A percentile compares a stretch with the other conserved stretches of the same genome.
These are phyloP conservation scores for Calonectria crousiana DNA, from an alignment of 2,329 filamentous ascomycete genomes.

Conservation along the genomic window DNA sequence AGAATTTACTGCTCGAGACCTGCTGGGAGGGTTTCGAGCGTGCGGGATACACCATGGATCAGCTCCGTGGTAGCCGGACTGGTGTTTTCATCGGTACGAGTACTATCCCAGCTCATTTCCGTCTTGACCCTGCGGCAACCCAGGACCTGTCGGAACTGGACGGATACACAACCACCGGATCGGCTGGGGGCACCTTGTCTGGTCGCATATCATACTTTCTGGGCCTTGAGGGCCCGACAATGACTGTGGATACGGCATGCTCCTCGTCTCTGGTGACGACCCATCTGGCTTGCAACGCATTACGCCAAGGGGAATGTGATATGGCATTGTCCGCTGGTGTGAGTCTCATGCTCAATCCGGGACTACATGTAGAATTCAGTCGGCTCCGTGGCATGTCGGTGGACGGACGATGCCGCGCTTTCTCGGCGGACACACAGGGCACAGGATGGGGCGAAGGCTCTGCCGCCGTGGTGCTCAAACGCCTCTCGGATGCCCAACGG, in stretches of 20 bases:
- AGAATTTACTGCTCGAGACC: background rate
- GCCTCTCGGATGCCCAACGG: background rate
- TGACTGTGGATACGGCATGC: background rate
- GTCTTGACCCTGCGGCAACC: background rate
- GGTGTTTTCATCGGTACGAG: background rate
- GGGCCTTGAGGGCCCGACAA: background rate
- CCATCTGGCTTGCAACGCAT: background rate
- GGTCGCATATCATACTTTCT: background rate
- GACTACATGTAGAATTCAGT: background rate
- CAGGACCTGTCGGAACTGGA: background rate
- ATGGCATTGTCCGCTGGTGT: background rate
- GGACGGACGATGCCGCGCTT: background rate
- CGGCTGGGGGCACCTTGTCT: background rate
- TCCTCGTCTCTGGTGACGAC: background rate
- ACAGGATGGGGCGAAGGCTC: background rate
- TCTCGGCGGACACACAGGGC: background rate
- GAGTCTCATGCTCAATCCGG: background rate
- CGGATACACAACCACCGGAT: background rate
- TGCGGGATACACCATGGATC: background rate
- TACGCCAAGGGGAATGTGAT: background rate
- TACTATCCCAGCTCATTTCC: background rate
- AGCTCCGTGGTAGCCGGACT: background rate
- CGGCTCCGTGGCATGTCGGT: background rate
- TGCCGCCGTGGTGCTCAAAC: background rate
- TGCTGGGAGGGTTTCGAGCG: background rate